A percentile compares a stretch with the other conserved stretches of the same genome.
Conservation (phyloP, 2,329 filamentous ascomycete species). For the Clarireedia monteithiana region DNA sequence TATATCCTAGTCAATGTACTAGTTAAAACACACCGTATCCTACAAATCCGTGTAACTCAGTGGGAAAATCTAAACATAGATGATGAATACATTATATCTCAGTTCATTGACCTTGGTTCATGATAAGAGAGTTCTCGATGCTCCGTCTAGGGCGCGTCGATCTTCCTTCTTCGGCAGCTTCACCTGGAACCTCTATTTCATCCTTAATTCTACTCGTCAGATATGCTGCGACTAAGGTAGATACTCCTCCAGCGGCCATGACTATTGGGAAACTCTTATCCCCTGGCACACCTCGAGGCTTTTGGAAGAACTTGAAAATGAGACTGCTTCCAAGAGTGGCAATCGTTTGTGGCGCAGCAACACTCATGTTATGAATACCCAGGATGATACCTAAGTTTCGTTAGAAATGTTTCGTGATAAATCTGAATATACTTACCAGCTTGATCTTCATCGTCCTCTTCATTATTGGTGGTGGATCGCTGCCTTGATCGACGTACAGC, state of each 20-base stretch:
- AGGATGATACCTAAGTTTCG: conserved; percentile 59
- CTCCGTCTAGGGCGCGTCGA: not conserved
- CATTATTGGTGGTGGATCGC: conserved; percentile 6
- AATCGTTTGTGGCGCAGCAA: conserved; percentile 85
- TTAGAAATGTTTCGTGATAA: not conserved
- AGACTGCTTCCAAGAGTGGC: conserved; percentile 77
- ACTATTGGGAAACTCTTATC: conserved; percentile 86
- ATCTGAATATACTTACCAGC: conserved; percentile 2
- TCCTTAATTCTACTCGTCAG: conserved; percentile 36
- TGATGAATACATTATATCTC: not conserved
- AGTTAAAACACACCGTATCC: not conserved
- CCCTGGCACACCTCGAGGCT: conserved; percentile 73
- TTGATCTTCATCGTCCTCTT: conserved; percentile 14
- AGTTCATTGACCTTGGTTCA: not conserved
- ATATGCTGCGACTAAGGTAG: conserved; percentile 68
- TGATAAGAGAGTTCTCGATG: not conserved
- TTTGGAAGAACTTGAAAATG: conserved; percentile 81
- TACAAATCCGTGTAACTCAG: not conserved
- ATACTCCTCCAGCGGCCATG: conserved; percentile 72
- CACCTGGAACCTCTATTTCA: conserved; percentile 22
- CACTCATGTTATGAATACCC: conserved; percentile 91
- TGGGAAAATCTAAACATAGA: not conserved
- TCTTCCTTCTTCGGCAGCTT: conserved; percentile 7
- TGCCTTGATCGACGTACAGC: conserved; percentile 46
- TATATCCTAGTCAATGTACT: not conserved